Evolutionary conservation across 108 stramenopile genomes (phyloP), one percentile per base, ranked within the genome.

Genomic region (Conticribra weissflogii): DNA sequence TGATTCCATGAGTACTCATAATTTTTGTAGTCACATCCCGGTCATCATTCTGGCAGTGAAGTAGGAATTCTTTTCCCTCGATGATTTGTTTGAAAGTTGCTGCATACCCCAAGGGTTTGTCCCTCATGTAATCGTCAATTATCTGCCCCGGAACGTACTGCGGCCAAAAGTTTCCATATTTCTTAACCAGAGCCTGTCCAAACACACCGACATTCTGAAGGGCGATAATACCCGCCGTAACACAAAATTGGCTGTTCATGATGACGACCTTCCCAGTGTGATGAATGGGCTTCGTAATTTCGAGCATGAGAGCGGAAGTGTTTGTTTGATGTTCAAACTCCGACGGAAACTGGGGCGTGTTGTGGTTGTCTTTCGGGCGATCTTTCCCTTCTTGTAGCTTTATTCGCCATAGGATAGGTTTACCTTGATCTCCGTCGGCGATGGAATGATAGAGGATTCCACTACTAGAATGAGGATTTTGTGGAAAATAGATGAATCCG

Each of bases 401-500:
- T n/a, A n/a, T n/a, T n/a, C n/a, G n/a, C n/a, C n/a, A n/a, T n/a
- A n/a, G n/a, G n/a, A n/a, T n/a, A n/a, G n/a, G n/a, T n/a, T n/a
- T n/a, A n/a, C n/a, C n/a, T n/a, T n/a, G n/a, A n/a, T n/a, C n/a
- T n/a, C n/a, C n/a, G n/a, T n/a, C n/a, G n/a, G n/a, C n/a, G n/a
- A n/a, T n/a, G n/a, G n/a, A n/a, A n/a, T n/a, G n/a, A n/a, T n/a
- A n/a, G n/a, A n/a, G n/a, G n/a, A n/a, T n/a, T n/a, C n/a, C n/a
- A n/a, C n/a, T n/a, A n/a, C n/a, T n/a, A 28, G 58, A 46, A 71
- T 71, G 69, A 16, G 58, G 69, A 18, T 71, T 71, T 7, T 44
- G 33, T 3, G 59, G 59, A 32, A 71, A 22, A 21, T 15, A 7
- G 59, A 71, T 71, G 50, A 60, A 71, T 19, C 69, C 59, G 34